A percentile compares a stretch with the other conserved stretches of the same genome.
Evolutionary conservation across 2,329 filamentous ascomycete species (phyloP).

Genomic region (Blastomyces silverae): DNA sequence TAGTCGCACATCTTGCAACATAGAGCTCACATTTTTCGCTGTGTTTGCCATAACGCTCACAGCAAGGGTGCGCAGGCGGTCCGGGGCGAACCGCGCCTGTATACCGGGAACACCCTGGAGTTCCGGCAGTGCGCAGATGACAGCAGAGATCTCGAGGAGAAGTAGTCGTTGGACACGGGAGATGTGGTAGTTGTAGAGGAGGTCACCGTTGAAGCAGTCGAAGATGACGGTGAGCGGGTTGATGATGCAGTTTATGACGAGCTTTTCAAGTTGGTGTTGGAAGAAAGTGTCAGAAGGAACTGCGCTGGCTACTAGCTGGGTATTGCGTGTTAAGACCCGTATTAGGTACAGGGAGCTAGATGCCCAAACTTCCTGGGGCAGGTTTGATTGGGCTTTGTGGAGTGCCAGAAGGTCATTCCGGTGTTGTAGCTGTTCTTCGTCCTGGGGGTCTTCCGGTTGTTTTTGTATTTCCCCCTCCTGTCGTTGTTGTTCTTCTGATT

Average conservation of each 20-base stretch:
- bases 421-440: slow-evolving; percentile 7
- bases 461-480: neutral
- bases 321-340: slow-evolving; percentile 55
- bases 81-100: slow-evolving; percentile 52
- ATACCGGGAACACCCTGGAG: slow-evolving; percentile 56
- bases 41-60: slow-evolving; percentile 50
- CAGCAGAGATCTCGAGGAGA: slow-evolving; percentile 63
- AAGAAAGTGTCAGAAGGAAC: slow-evolving; percentile 58
- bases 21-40: slow-evolving; percentile 54
- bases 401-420: slow-evolving; percentile 4
- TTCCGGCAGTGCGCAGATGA: slow-evolving; percentile 71
- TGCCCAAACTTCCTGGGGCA: slow-evolving; percentile 25
- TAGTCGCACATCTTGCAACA: slow-evolving; percentile 58
- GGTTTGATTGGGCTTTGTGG: slow-evolving; percentile 2
- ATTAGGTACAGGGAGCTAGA: slow-evolving; percentile 54
- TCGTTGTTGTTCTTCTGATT: slow-evolving; percentile 6
- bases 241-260: slow-evolving; percentile 68
- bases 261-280: slow-evolving; percentile 66
- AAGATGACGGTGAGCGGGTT: slow-evolving; percentile 76
- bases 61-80: slow-evolving; percentile 57
- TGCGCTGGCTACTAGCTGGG: slow-evolving; percentile 55
- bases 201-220: slow-evolving; percentile 64
- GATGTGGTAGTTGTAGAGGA: slow-evolving; percentile 61
- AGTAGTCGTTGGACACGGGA: slow-evolving; percentile 63
- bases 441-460: neutral